These are phyloP conservation scores for Fusarium goolgardi DNA, from an alignment of 2,329 filamentous ascomycete species.

Conservation along the genomic window DNA sequence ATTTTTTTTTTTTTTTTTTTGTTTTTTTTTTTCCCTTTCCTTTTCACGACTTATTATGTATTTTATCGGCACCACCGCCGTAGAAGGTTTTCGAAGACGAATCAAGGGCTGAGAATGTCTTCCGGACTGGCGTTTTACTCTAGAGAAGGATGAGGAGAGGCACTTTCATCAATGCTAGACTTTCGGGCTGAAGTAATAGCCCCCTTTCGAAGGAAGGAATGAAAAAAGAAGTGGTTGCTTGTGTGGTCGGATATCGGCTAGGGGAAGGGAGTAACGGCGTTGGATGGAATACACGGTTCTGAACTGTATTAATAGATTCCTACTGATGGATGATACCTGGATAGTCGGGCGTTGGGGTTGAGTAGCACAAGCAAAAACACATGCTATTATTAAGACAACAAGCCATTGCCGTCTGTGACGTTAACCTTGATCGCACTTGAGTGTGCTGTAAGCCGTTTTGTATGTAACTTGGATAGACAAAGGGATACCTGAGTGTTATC, in stretches of 20 bases:
- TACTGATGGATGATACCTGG: constrained; percentile 37
- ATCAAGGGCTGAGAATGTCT: constrained; percentile 70
- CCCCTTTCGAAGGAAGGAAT: background rate
- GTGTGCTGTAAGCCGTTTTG: background rate
- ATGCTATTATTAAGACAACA: background rate
- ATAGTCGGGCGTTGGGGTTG: constrained; percentile 31
- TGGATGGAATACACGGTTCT: constrained; percentile 26
- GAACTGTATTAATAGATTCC: constrained; percentile 39
- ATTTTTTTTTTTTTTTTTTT: constrained; percentile 8
- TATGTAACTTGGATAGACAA: background rate
- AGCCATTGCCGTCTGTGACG: background rate
- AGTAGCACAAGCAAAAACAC: constrained; percentile 12
- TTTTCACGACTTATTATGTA: constrained; percentile 42
- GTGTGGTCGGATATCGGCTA: background rate
- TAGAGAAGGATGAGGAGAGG: constrained; percentile 7
- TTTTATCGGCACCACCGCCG: constrained; percentile 44
- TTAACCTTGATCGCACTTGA: background rate
- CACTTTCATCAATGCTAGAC: constrained; percentile 16
- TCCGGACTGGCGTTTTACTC: constrained; percentile 48
- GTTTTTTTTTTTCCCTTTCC: background rate
- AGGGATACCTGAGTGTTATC: background rate
- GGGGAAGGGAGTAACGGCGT: constrained; percentile 14
- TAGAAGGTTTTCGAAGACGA: constrained; percentile 52
- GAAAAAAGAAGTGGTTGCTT: background rate
- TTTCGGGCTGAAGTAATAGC: constrained; percentile 4